Percentiles rank a stretch among this genome's conserved stretches.
These are phyloP conservation scores for Daucus carota DNA, from an alignment of 129 eudicot genomes.

Conservation along the genomic window DH1_v3.0 NC_030385.2:43529001-43529500, in stretches of 20 bases:
- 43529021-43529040: constrained; percentile 51
- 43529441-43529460: background rate
- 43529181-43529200: constrained; percentile 81
- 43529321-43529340: background rate
- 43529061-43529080: constrained; percentile 65
- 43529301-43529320: background rate
- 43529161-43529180: constrained; percentile 65
- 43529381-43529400: background rate
- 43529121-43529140: constrained; percentile 50
- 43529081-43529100: constrained; percentile 75
- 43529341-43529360: background rate
- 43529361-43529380: background rate
- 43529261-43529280: constrained; percentile 54
- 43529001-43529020: constrained; percentile 54
- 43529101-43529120: constrained; percentile 73
- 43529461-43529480: too few relatives aligned
- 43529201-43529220: constrained; percentile 55
- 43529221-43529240: constrained; percentile 60
- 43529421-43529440: background rate
- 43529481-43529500: background rate
- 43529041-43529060: constrained; percentile 58
- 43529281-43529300: constrained; percentile 31
- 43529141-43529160: constrained; percentile 80
- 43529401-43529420: background rate
- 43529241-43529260: constrained; percentile 58